Conservation (phyloP, 768 basidiomycete genomes). For the Lactarius hengduanensis region DNA sequence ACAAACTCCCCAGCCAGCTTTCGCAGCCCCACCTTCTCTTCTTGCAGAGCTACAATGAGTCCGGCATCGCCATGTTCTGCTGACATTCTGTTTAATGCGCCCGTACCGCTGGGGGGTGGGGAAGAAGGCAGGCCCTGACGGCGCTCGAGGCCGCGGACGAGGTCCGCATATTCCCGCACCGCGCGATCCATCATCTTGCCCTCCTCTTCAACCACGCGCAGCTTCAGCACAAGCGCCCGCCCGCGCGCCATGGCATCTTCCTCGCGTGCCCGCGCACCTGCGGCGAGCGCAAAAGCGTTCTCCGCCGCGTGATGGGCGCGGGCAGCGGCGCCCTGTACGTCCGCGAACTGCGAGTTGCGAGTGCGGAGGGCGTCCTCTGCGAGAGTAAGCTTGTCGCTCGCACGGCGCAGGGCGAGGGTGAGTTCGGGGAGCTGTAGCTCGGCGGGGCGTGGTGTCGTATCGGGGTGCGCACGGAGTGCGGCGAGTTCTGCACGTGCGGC, state of each 20-base stretch:
- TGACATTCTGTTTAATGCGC: slow-evolving; percentile 13
- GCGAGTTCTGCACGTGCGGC: slow-evolving; percentile 54
- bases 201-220: slow-evolving; percentile 55
- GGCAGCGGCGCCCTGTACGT: slow-evolving; percentile 43
- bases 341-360: slow-evolving; percentile 48
- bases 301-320: slow-evolving; percentile 46
- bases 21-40: slow-evolving; percentile 50
- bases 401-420: slow-evolving; percentile 62
- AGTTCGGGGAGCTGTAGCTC: slow-evolving; percentile 49
- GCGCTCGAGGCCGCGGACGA: slow-evolving; percentile 65
- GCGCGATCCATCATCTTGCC: slow-evolving; percentile 60
- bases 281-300: slow-evolving; percentile 55
- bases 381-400: slow-evolving; percentile 64
- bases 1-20: slow-evolving; percentile 50
- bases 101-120: slow-evolving; percentile 10
- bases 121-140: slow-evolving; percentile 35
- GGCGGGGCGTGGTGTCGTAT: slow-evolving; percentile 41
- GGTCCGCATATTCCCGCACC: slow-evolving; percentile 70
- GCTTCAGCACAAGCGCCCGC: slow-evolving; percentile 45
- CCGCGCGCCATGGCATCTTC: slow-evolving; percentile 53
- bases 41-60: slow-evolving; percentile 38
- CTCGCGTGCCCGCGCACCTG: slow-evolving; percentile 51
- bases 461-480: slow-evolving; percentile 53
- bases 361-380: slow-evolving; percentile 56
- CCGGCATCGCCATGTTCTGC: slow-evolving; percentile 19